These are phyloP conservation scores for Brachypodium distachyon DNA, from an alignment of 202 grass and related monocot species.

Conservation along the genomic window DNA sequence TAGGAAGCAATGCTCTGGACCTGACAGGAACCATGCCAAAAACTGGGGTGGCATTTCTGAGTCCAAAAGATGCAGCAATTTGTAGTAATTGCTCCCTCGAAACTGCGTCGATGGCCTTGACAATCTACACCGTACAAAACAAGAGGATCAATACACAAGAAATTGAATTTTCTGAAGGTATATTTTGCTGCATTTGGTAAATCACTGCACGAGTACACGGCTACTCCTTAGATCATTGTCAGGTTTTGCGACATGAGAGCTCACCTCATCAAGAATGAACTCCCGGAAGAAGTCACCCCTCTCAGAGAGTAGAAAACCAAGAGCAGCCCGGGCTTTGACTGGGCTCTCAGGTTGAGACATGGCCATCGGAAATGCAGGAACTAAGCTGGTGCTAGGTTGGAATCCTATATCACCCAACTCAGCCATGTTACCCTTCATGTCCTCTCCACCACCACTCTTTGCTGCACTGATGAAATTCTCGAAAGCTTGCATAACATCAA, in stretches of 20 bases:
- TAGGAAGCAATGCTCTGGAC: constrained; percentile 57
- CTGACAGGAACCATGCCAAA: constrained; percentile 82
- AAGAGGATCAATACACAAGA: neutral
- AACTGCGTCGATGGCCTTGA: constrained; percentile 95
- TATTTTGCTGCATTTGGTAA: neutral
- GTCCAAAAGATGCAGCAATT: constrained; percentile 53
- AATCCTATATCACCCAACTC: constrained; percentile 66
- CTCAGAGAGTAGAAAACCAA: constrained; percentile 82
- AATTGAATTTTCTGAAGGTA: neutral
- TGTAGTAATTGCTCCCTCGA: constrained; percentile 89
- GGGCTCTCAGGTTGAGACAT: constrained; percentile 46
- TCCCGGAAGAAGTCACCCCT: constrained; percentile 92
- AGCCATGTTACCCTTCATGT: constrained; percentile 88
- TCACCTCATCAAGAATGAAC: constrained; percentile 97
- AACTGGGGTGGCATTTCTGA: constrained; percentile 56
- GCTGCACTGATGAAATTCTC: constrained; percentile 91
- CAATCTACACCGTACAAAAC: constrained; percentile 43
- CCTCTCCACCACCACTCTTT: constrained; percentile 87
- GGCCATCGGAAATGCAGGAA: constrained; percentile 54
- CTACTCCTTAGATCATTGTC: neutral
- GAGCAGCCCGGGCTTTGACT: constrained; percentile 68
- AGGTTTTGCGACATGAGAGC: neutral
- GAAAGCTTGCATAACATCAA: constrained; percentile 98
- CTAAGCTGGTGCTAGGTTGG: constrained; percentile 56
- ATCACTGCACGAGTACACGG: neutral